Base-by-base conservation (phyloP, 2,329 filamentous ascomycete genomes). In the Diplodia scrobiculata region DNA sequence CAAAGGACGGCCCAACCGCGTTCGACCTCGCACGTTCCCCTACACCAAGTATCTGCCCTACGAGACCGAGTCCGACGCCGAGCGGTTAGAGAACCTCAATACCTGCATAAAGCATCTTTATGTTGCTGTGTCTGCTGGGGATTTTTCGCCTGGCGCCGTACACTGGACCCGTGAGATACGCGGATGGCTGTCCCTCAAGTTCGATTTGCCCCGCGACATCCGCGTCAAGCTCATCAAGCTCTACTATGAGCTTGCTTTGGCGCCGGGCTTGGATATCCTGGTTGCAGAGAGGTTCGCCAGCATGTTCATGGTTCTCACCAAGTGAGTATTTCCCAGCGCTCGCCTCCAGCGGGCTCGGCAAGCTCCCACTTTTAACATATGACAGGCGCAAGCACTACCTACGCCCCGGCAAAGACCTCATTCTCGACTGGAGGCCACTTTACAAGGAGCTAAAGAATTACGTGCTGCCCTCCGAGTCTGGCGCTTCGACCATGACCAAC, bases 101-200 rank as follows among this genome's bases (percentile, higher is more conserved):
- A 91, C 92, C 75, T 98, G 97, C 72, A 84, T 98, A 71, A 95
- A 93, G 77, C 91, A 97, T 74, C 88, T 99, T 34, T 98, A 97
- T 77, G 91, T 97, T 72, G 87, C 94, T 66, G 84, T 99, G 69
- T 89, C 92, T 75, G 90, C 95, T 3, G 92, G 97, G 70, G 95
- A 99, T 78, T 98, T 98, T 78, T 89, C 90, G 27, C 91, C 94
- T 0, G 95, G 95, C 38, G 95, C 94, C 32, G 84, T 97, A 68
- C 94, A 99, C 79, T 99, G 95, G 95, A 97, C 95, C 17, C 88
- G 94, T 71, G 95, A 99, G 84, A 88, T 99, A 55, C 88, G 93
- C 75, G 91, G 90, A 78, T 99, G 96, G 95, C 84, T 99, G 70
- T 91, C 90, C 64, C 87, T 99, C 78, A 99, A 99, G 83, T 99